These are phyloP conservation scores for Xylaria grammica DNA, from an alignment of 495 filamentous ascomycete genomes.

Conservation along the genomic window DNA sequence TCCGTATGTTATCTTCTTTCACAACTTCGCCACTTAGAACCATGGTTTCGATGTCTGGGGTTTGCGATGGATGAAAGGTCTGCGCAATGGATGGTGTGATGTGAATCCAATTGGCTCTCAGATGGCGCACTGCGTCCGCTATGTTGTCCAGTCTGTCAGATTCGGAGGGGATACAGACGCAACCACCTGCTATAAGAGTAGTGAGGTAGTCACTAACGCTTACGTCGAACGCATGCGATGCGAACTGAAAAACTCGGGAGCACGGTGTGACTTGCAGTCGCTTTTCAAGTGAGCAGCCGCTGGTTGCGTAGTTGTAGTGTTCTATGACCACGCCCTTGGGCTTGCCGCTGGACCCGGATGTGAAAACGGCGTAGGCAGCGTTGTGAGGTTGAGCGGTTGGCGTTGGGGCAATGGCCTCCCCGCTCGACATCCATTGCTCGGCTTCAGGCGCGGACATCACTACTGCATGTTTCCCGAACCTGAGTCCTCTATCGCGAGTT, in stretches of 20 bases:
- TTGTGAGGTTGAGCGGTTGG: too few relatives aligned
- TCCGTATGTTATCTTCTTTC: conserved; percentile 16
- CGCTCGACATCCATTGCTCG: too few relatives aligned
- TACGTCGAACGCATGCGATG: conserved; percentile 62
- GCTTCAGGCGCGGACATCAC: too few relatives aligned
- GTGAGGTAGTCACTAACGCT: conserved; percentile 58
- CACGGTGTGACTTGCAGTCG: too few relatives aligned
- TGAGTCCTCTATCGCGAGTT: too few relatives aligned
- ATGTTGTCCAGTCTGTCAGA: conserved; percentile 18
- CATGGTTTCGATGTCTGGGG: conserved; percentile 45
- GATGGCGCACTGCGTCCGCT: conserved; percentile 24
- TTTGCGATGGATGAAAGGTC: conserved; percentile 44
- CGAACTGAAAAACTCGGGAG: conserved; percentile 51
- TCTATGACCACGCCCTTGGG: too few relatives aligned
- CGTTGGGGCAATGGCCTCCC: too few relatives aligned
- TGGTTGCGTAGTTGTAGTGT: too few relatives aligned
- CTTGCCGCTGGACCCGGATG: too few relatives aligned
- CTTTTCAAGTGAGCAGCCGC: too few relatives aligned
- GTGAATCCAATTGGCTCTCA: conserved; percentile 18
- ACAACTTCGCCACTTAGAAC: conserved; percentile 42
- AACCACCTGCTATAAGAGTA: conserved; percentile 41
- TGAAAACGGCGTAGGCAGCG: too few relatives aligned
- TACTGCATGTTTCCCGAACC: too few relatives aligned
- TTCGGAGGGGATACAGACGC: conserved; percentile 35
- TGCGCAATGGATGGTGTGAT: conserved; percentile 52